phyloP scores from a whole-genome alignment of 352 stramenopile species.

The Phytophthora vignae region DNA sequence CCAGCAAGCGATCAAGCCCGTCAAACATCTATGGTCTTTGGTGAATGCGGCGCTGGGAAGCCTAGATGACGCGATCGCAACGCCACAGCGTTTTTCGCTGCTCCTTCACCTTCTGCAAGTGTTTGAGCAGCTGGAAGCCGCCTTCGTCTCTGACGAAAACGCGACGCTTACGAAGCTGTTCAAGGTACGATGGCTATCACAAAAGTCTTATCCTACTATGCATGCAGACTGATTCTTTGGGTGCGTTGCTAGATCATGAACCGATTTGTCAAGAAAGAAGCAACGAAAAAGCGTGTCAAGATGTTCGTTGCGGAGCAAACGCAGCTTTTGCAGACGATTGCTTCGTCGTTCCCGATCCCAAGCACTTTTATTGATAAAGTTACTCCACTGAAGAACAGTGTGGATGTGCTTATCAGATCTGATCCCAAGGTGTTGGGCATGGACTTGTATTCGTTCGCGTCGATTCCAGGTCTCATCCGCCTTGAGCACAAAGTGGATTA shows the following conservation, averaged over 20 bases:
- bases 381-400: constrained; percentile 48
- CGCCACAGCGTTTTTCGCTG: constrained; percentile 72
- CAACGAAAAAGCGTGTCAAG: constrained; percentile 54
- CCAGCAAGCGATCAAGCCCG: constrained; percentile 37
- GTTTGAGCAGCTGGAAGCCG: constrained; percentile 60
- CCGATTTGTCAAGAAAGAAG: constrained; percentile 61
- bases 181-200: constrained; percentile 27
- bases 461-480: constrained; percentile 46
- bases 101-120: constrained; percentile 73
- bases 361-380: constrained; percentile 45
- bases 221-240: neutral
- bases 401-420: constrained; percentile 70
- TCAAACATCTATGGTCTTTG: constrained; percentile 64
- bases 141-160: constrained; percentile 46
- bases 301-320: constrained; percentile 52
- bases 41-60: constrained; percentile 47
- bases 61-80: constrained; percentile 57
- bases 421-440: constrained; percentile 78
- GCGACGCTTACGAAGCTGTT: constrained; percentile 48
- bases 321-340: constrained; percentile 59
- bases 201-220: neutral
- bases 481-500: constrained; percentile 87
- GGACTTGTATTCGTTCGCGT: constrained; percentile 72
- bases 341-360: constrained; percentile 50
- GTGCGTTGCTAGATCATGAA: constrained; percentile 47